Percentiles rank a stretch among this genome's conserved stretches.
These are phyloP conservation scores for Ogataea nonfermentans DNA, from an alignment of 805 yeast genomes.

Conservation along the genomic window DNA sequence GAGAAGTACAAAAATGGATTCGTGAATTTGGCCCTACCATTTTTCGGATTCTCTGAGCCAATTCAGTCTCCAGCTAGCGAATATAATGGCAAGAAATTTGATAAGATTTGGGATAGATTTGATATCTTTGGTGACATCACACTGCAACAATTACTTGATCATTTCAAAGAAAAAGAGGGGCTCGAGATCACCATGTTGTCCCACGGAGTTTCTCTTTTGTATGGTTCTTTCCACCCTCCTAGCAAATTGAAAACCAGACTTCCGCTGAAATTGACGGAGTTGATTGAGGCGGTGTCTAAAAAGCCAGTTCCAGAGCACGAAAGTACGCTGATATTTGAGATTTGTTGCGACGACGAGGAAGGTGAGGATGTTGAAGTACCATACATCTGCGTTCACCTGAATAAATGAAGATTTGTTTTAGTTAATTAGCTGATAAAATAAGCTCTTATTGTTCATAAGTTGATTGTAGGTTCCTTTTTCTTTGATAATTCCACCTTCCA, in stretches of 20 bases:
- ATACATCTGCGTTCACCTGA: constrained; percentile 63
- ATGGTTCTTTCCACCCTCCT: constrained; percentile 92
- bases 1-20: constrained; percentile 93
- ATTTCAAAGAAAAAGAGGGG: constrained; percentile 80
- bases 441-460: constrained; percentile 1
- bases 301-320: constrained; percentile 73
- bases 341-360: constrained; percentile 85
- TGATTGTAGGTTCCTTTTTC: constrained; percentile 41
- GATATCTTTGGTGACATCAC: constrained; percentile 76
- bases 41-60: constrained; percentile 96
- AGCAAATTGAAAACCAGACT: constrained; percentile 81
- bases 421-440: constrained; percentile 2
- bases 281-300: constrained; percentile 83
- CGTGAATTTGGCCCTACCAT: constrained; percentile 88
- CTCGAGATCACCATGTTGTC: constrained; percentile 89
- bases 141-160: constrained; percentile 65
- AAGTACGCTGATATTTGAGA: constrained; percentile 78
- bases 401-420: constrained; percentile 7
- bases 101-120: constrained; percentile 94
- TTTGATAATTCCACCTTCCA: constrained; percentile 47
- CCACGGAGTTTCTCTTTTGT: constrained; percentile 82
- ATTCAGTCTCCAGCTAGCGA: constrained; percentile 79
- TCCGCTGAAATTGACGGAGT: constrained; percentile 61
- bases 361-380: constrained; percentile 98
- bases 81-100: constrained; percentile 76